Evolutionary conservation across 2,329 filamentous ascomycete genomes (phyloP).

Genomic region (Beauveria brongniartii): DNA sequence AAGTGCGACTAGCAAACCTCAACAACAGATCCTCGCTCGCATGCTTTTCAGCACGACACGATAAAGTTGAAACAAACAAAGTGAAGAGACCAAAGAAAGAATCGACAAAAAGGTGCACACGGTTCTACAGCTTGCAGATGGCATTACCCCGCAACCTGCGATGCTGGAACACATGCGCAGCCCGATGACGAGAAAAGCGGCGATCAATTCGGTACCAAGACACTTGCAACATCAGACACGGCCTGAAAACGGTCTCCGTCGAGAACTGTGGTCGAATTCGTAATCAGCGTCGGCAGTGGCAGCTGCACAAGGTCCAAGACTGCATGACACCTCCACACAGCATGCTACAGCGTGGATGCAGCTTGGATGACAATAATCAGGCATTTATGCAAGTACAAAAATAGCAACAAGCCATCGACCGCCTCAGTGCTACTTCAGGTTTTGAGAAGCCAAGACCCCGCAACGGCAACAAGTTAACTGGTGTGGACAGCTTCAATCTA

Average conservation of each 20-base stretch:
- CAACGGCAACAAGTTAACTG: not conserved
- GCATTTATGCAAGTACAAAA: conserved; percentile 1
- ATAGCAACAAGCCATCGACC: conserved; percentile 2
- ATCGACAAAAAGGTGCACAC: not conserved
- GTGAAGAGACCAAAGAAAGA: not conserved
- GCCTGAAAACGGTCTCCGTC: too few species aligned
- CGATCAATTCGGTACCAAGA: not conserved
- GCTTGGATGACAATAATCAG: not conserved
- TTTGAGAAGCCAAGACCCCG: not conserved
- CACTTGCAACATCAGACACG: not conserved
- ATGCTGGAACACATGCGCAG: not conserved
- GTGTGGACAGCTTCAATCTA: not conserved
- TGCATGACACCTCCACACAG: not conserved
- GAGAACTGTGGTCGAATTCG: not conserved
- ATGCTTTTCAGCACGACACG: too few species aligned
- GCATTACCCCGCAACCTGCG: not conserved
- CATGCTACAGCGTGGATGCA: not conserved
- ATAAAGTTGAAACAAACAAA: too few species aligned
- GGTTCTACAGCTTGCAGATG: not conserved
- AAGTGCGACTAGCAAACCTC: too few species aligned
- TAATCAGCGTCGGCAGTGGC: not conserved
- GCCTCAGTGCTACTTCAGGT: not conserved
- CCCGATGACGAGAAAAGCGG: not conserved
- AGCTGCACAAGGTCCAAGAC: not conserved
- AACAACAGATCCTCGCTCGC: too few species aligned